Conservation (phyloP, 1,284 basidiomycete species). For the Leccinum cinnamomeum region DNA sequence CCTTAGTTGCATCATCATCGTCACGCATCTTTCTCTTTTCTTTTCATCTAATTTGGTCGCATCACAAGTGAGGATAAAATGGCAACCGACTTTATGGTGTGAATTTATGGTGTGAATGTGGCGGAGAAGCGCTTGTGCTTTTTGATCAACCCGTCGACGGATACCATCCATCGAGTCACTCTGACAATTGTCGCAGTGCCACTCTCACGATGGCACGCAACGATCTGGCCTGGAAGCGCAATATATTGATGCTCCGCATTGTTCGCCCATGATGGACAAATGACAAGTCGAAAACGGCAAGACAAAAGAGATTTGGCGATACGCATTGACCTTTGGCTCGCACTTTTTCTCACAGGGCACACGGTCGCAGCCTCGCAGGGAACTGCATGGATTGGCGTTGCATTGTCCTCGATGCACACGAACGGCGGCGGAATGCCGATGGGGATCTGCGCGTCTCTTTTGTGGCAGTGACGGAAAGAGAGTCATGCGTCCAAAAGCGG, state of each 20-base stretch:
- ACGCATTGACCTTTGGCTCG: background rate
- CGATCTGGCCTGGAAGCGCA: background rate
- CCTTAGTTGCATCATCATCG: constrained; percentile 30
- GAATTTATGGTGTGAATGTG: background rate
- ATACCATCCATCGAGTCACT: constrained; percentile 1
- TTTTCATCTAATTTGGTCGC: constrained; percentile 7
- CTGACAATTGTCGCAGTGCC: background rate
- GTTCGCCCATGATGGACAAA: constrained; percentile 16
- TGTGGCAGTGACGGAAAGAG: constrained; percentile 2
- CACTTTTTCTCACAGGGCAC: background rate
- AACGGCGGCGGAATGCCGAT: background rate
- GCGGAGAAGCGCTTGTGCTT: background rate
- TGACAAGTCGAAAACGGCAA: background rate
- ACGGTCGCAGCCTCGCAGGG: background rate
- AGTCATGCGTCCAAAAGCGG: constrained; percentile 32
- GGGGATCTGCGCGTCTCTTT: background rate
- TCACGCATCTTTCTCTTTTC: constrained; percentile 10
- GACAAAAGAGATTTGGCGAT: constrained; percentile 1
- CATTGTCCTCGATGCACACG: background rate
- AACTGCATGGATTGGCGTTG: background rate
- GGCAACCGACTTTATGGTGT: background rate
- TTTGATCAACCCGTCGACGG: background rate
- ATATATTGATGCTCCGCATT: constrained; percentile 25
- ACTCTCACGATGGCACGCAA: constrained; percentile 1
- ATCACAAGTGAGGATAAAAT: constrained; percentile 3